phyloP scores from a whole-genome alignment of 2,329 filamentous ascomycete genomes.

The Akanthomyces dipterigenus region DNA sequence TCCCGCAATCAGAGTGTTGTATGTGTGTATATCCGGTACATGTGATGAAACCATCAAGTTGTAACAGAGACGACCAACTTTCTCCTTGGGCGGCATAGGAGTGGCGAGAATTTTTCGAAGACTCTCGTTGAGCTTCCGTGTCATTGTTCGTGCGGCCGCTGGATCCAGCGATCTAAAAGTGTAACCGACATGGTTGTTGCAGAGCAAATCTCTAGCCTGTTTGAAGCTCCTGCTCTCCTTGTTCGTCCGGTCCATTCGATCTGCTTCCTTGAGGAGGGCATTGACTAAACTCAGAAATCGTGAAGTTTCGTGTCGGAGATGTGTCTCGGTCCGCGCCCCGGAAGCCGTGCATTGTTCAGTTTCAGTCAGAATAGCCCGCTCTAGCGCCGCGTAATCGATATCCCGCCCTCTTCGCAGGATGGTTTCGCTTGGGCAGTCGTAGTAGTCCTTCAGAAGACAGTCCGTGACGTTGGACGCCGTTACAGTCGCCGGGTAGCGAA shows the following conservation, averaged over 20 bases:
- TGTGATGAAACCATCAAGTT: slow-evolving; percentile 58
- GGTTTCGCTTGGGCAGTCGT: slow-evolving; percentile 20
- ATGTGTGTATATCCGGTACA: slow-evolving; percentile 61
- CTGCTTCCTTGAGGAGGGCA: slow-evolving; percentile 24
- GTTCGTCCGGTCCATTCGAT: slow-evolving; percentile 17
- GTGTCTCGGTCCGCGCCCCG: slow-evolving; percentile 18
- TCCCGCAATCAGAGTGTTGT: slow-evolving; percentile 64
- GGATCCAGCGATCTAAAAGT: slow-evolving; percentile 24
- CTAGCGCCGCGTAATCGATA: slow-evolving; percentile 25
- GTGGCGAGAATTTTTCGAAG: slow-evolving; percentile 24
- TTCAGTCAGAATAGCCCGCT: slow-evolving; percentile 23
- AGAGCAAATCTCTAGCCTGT: slow-evolving; percentile 21
- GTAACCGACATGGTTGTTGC: slow-evolving; percentile 16
- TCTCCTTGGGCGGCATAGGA: slow-evolving; percentile 24
- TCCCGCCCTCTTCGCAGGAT: slow-evolving; percentile 17
- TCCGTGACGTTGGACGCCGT: slow-evolving; percentile 22
- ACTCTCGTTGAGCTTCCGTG: slow-evolving; percentile 22
- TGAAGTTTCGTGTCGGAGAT: slow-evolving; percentile 22
- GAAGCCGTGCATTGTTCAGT: slow-evolving; percentile 18
- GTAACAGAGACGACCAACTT: slow-evolving; percentile 45
- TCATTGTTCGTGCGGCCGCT: slow-evolving; percentile 20
- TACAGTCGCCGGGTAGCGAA: slow-evolving; percentile 24
- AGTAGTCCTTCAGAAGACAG: slow-evolving; percentile 22
- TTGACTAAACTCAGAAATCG: slow-evolving; percentile 23
- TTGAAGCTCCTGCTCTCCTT: slow-evolving; percentile 22